These are phyloP conservation scores for Oidium heveae DNA, from an alignment of 2,329 filamentous ascomycete genomes.

Conservation along the genomic window DNA sequence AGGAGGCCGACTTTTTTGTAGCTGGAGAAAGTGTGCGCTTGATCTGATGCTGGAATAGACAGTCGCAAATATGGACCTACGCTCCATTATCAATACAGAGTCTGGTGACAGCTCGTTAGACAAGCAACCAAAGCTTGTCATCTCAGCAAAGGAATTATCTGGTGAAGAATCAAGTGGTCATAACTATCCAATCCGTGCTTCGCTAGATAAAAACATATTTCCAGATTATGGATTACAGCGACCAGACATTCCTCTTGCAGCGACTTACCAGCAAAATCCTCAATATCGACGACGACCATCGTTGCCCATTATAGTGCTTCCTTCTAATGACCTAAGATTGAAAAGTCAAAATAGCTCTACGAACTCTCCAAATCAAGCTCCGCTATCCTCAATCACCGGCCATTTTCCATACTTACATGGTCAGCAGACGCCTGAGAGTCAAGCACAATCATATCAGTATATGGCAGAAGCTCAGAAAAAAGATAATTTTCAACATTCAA, in stretches of 20 bases:
- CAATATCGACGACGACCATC: slow-evolving; percentile 15
- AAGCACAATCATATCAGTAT: slow-evolving; percentile 8
- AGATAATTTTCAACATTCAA: too few relatives aligned
- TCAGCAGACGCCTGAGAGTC: slow-evolving; percentile 13
- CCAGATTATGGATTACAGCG: slow-evolving; percentile 12
- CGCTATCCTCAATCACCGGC: slow-evolving; percentile 11
- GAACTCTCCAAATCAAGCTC: slow-evolving; percentile 14
- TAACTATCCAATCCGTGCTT: slow-evolving; percentile 10
- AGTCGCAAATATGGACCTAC: slow-evolving; percentile 22
- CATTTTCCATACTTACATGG: slow-evolving; percentile 14
- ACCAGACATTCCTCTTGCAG: slow-evolving; percentile 7
- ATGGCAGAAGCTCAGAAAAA: too few relatives aligned
- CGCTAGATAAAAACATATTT: slow-evolving; percentile 11
- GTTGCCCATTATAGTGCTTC: slow-evolving; percentile 18
- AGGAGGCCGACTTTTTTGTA: slow-evolving; percentile 4
- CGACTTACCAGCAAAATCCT: slow-evolving; percentile 12
- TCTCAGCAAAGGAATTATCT: slow-evolving; percentile 12
- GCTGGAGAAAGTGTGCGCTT: slow-evolving; percentile 8
- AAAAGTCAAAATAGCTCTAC: slow-evolving; percentile 16
- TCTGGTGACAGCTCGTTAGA: slow-evolving; percentile 10
- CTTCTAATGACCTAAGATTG: slow-evolving; percentile 17
- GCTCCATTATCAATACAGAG: slow-evolving; percentile 24
- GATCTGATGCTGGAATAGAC: slow-evolving; percentile 6
- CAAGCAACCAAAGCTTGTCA: slow-evolving; percentile 12
- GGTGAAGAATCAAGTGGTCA: slow-evolving; percentile 13